Conservation (phyloP, 116 monocot species). For the Phalaenopsis hybrid region DNA sequence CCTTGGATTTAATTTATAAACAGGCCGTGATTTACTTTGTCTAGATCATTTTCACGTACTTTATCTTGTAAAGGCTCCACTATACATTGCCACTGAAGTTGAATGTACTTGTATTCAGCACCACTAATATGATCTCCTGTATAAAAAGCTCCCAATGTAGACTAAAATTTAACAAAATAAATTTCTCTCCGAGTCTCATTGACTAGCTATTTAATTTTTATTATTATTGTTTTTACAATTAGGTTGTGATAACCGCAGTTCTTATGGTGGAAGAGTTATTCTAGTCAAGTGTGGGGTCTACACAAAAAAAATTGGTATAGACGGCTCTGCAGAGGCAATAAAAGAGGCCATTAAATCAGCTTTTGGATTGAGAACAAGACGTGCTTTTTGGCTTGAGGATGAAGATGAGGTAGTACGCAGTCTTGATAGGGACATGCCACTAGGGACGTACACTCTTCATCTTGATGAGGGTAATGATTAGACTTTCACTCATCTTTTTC, state of each 20-base stretch:
- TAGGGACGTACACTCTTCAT: constrained; percentile 82
- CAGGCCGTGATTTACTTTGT: no score
- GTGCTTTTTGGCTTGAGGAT: constrained; percentile 97
- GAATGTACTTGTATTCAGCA: not conserved
- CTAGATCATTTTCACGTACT: no score
- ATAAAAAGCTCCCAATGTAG: not conserved
- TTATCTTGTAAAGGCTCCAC: no score
- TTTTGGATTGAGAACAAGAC: constrained; percentile 81
- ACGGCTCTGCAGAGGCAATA: constrained; percentile 85
- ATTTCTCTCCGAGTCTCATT: not conserved
- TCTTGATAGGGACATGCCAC: constrained; percentile 92
- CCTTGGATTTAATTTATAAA: no score
- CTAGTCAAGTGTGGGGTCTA: constrained; percentile 80
- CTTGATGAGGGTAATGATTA: constrained; percentile 72
- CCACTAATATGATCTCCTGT: not conserved
- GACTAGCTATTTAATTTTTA: not conserved
- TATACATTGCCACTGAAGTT: no score
- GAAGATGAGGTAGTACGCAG: constrained; percentile 89
- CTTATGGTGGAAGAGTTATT: constrained; percentile 82
- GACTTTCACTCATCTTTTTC: not conserved
- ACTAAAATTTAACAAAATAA: not conserved
- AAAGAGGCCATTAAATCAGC: constrained; percentile 93
- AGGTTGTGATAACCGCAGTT: constrained; percentile 55
- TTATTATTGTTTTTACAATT: not conserved
- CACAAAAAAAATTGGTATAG: constrained; percentile 80